phyloP scores from a whole-genome alignment of 768 basidiomycete species.

The Cystofilobasidium ferigula region DNA sequence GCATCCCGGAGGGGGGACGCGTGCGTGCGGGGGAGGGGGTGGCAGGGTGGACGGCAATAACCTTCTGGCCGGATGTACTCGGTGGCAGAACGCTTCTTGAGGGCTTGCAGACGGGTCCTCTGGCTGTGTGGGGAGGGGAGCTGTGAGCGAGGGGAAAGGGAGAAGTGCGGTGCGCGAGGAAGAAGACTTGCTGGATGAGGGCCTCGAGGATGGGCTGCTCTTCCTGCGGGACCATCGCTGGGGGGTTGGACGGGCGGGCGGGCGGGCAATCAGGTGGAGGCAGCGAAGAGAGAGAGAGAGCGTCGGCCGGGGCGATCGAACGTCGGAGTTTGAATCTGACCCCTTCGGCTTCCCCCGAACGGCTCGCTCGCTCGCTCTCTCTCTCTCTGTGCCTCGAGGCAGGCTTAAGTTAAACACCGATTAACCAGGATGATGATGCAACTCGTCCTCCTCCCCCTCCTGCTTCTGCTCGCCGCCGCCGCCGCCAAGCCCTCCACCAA shows the following conservation, averaged over 20 bases:
- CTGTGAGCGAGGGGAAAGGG: slow-evolving; percentile 25
- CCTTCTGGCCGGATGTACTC: slow-evolving; percentile 87
- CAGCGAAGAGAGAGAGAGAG: not conserved
- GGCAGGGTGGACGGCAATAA: too few relatives aligned
- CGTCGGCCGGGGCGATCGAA: too few relatives aligned
- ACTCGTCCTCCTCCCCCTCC: not conserved
- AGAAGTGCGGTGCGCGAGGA: slow-evolving; percentile 14
- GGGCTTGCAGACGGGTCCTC: slow-evolving; percentile 43
- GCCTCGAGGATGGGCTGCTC: slow-evolving; percentile 90
- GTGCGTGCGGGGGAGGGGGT: too few relatives aligned
- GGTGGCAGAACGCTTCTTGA: slow-evolving; percentile 75
- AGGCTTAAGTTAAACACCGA: too few relatives aligned
- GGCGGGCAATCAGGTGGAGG: not conserved
- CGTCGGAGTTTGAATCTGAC: too few relatives aligned
- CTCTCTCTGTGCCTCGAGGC: too few relatives aligned
- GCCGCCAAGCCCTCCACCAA: not conserved
- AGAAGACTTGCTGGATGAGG: slow-evolving; percentile 63
- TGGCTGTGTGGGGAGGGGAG: slow-evolving; percentile 48
- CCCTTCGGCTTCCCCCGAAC: too few relatives aligned
- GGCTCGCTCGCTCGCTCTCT: too few relatives aligned
- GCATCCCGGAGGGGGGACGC: too few relatives aligned
- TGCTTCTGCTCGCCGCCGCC: not conserved
- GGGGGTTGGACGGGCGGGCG: not conserved
- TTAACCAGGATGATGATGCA: too few relatives aligned
- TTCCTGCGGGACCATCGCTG: slow-evolving; percentile 36